Conservation (phyloP, 208 protist genomes). For the Leishmania aethiopica region DNA sequence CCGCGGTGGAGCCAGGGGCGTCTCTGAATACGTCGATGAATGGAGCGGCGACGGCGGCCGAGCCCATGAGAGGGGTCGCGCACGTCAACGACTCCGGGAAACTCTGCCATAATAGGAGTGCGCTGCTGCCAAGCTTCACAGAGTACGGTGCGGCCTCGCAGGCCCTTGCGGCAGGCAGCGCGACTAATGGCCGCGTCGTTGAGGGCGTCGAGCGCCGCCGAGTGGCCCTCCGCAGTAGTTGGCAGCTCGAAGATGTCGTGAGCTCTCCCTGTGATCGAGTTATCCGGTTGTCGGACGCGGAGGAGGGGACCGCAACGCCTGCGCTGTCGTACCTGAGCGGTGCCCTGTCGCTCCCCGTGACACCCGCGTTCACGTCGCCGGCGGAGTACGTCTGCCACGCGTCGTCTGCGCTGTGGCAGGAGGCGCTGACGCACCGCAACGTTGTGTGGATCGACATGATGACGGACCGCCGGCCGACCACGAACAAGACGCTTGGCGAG, state of each 20-base stretch:
- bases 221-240: not conserved
- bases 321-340: not conserved
- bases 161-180: not conserved
- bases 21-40: not conserved
- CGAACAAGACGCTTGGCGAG: slow-evolving; percentile 25
- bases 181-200: not conserved
- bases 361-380: slow-evolving; percentile 10
- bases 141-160: slow-evolving; percentile 16
- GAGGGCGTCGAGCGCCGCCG: not conserved
- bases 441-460: slow-evolving; percentile 36
- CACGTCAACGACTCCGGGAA: not conserved
- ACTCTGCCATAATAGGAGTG: not conserved
- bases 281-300: not conserved
- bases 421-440: slow-evolving; percentile 41
- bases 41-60: not conserved
- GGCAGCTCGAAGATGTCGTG: not conserved
- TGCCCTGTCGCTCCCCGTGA: slow-evolving; percentile 12
- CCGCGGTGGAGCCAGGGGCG: slow-evolving; percentile 13
- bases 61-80: too few species aligned
- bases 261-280: not conserved
- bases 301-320: slow-evolving; percentile 10
- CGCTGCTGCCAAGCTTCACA: slow-evolving; percentile 13
- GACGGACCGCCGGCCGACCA: slow-evolving; percentile 35
- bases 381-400: slow-evolving; percentile 21
- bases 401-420: slow-evolving; percentile 38